phyloP scores from a whole-genome alignment of 345 rosid species.

The Salix brachista region DNA sequence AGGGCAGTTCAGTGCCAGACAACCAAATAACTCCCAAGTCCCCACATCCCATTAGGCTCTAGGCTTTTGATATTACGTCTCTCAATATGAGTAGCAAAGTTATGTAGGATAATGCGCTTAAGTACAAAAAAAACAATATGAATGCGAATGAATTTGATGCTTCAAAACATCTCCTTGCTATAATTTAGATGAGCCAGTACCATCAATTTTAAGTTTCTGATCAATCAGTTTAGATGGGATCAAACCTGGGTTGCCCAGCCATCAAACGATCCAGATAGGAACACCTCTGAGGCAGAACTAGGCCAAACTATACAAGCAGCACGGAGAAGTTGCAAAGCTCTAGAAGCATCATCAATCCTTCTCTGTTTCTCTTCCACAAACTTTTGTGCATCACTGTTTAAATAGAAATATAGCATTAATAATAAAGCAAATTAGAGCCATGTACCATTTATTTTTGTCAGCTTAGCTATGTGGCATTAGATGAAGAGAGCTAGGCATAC shows the following conservation, averaged over 20 bases:
- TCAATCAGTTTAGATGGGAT: constrained; percentile 6
- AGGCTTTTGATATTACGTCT: background rate
- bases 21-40: background rate
- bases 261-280: constrained; percentile 83
- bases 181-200: background rate
- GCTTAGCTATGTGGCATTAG: background rate
- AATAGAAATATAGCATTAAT: constrained; percentile 2
- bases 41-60: background rate
- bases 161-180: background rate
- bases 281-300: constrained; percentile 76
- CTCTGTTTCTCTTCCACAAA: constrained; percentile 69
- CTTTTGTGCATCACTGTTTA: constrained; percentile 67
- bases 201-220: background rate
- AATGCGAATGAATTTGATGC: background rate
- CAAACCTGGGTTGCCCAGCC: constrained; percentile 91
- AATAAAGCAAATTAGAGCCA: constrained; percentile 3
- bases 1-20: background rate
- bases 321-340: constrained; percentile 61
- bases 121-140: background rate
- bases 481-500: constrained; percentile 34
- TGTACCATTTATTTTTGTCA: background rate
- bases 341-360: constrained; percentile 55
- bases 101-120: background rate
- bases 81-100: background rate
- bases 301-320: constrained; percentile 77